Conservation (phyloP, 176 grass and related monocot species). For the Oryza australiensis region DNA sequence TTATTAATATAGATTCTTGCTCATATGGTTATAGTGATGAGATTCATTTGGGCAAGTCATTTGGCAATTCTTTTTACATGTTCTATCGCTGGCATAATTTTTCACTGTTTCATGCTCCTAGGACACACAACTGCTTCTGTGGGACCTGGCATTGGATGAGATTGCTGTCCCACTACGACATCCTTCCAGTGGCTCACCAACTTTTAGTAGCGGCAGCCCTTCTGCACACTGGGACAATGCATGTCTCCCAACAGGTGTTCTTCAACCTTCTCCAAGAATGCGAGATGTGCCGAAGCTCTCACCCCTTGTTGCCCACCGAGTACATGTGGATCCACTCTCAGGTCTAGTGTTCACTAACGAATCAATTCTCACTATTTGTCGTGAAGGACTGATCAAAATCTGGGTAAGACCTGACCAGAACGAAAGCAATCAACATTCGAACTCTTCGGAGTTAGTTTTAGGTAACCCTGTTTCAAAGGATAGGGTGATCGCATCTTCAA, state of each 20-base stretch:
- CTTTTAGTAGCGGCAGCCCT: constrained; percentile 71
- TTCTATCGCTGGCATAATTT: constrained; percentile 9
- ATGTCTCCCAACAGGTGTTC: constrained; percentile 60
- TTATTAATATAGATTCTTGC: neutral
- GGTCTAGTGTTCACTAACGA: constrained; percentile 78
- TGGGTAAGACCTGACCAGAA: constrained; percentile 62
- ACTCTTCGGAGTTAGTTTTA: constrained; percentile 57
- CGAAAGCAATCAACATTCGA: constrained; percentile 51
- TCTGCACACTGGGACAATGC: constrained; percentile 82
- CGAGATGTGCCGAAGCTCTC: constrained; percentile 85
- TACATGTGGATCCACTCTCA: constrained; percentile 70
- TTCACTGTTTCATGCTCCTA: constrained; percentile 23
- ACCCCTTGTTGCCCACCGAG: constrained; percentile 78
- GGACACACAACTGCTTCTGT: constrained; percentile 88
- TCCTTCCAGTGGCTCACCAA: constrained; percentile 73
- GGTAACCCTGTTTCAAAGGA: constrained; percentile 51
- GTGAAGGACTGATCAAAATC: constrained; percentile 86
- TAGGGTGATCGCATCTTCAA: constrained; percentile 33
- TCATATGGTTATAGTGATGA: neutral
- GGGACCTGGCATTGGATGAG: constrained; percentile 91
- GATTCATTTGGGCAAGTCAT: constrained; percentile 1
- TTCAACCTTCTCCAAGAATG: constrained; percentile 86
- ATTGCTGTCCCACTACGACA: constrained; percentile 82
- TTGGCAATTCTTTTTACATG: constrained; percentile 14
- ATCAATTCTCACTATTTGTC: constrained; percentile 72